Evolutionary conservation across 2,329 filamentous ascomycete genomes (phyloP).

Genomic region (Monosporascus sp.): DNA sequence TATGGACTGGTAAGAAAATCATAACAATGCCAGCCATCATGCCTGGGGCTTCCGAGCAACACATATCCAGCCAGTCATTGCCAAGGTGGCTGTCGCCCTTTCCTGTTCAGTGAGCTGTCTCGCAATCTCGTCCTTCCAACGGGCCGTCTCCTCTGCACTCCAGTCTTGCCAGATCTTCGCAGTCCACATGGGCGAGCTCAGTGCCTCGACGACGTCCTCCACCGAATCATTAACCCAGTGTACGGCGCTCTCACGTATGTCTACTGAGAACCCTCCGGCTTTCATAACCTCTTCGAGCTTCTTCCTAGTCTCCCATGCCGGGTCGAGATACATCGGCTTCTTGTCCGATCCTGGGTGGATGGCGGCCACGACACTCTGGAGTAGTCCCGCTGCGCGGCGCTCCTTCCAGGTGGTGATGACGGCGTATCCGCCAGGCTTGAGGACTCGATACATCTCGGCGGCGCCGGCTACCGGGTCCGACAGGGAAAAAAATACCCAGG

Average conservation of each 20-base stretch:
- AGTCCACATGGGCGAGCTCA: conserved; percentile 18
- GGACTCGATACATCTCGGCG: conserved; percentile 17
- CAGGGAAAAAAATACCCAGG: conserved; percentile 17
- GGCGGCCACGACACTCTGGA: conserved; percentile 6
- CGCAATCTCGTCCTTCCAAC: conserved; percentile 15
- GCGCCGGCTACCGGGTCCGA: conserved; percentile 10
- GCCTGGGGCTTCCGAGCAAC: conserved; percentile 10
- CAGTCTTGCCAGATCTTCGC: conserved; percentile 13
- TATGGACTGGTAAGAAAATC: no score
- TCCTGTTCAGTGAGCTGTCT: conserved; percentile 16
- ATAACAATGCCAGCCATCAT: no score
- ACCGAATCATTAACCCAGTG: conserved; percentile 12
- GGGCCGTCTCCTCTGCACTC: conserved; percentile 13
- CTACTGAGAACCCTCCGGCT: conserved; percentile 13
- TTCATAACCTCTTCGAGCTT: conserved; percentile 13
- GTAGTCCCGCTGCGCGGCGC: conserved; percentile 6
- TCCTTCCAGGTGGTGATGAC: conserved; percentile 19
- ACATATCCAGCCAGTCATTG: conserved; percentile 18
- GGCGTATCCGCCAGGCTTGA: conserved; percentile 15
- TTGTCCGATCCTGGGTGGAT: conserved; percentile 9
- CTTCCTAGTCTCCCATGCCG: conserved; percentile 17
- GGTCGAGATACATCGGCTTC: conserved; percentile 10
- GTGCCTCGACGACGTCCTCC: conserved; percentile 6
- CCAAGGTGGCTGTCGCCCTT: conserved; percentile 9
- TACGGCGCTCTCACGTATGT: conserved; percentile 6